Percentiles rank a stretch among this genome's conserved stretches.
Evolutionary conservation across 2,329 filamentous ascomycete genomes (phyloP).

Genomic region (Cytospora chrysosperma): DNA sequence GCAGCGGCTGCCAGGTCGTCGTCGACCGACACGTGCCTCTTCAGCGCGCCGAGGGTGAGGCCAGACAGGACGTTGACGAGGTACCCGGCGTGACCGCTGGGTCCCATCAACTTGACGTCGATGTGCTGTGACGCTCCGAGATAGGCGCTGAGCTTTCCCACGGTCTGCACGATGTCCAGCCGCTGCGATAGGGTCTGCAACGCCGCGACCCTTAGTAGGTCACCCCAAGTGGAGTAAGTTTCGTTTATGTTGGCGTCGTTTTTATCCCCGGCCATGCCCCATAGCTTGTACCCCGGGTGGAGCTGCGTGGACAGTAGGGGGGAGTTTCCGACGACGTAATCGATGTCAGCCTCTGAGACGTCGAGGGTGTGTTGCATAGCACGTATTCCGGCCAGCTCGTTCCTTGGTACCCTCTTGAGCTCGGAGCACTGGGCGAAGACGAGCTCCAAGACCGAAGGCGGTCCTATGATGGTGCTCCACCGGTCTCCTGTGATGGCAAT

Average conservation of each 20-base stretch:
- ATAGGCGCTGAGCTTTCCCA: constrained; percentile 1
- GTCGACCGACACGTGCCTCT: background rate
- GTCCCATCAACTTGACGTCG: constrained; percentile 9
- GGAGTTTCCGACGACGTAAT: constrained; percentile 1
- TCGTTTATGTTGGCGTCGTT: background rate
- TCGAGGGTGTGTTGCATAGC: constrained; percentile 10
- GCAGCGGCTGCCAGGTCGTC: background rate
- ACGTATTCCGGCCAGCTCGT: constrained; percentile 6
- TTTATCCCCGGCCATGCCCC: constrained; percentile 1
- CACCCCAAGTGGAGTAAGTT: background rate
- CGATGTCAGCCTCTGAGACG: background rate
- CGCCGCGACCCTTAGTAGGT: background rate
- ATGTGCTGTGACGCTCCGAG: background rate
- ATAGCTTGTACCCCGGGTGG: background rate
- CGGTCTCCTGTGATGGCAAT: constrained; percentile 5
- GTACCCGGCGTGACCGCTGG: constrained; percentile 1
- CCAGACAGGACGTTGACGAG: background rate
- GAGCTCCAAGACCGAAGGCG: constrained; percentile 4
- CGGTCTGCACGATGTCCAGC: background rate
- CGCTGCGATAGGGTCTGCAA: constrained; percentile 2
- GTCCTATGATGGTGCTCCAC: constrained; percentile 9
- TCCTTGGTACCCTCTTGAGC: background rate
- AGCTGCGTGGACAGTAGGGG: background rate
- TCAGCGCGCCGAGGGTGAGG: background rate
- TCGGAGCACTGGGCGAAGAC: constrained; percentile 7